Evolutionary conservation across 2,329 filamentous ascomycete species (phyloP).

Genomic region (Leptographium galeiforme): DNA sequence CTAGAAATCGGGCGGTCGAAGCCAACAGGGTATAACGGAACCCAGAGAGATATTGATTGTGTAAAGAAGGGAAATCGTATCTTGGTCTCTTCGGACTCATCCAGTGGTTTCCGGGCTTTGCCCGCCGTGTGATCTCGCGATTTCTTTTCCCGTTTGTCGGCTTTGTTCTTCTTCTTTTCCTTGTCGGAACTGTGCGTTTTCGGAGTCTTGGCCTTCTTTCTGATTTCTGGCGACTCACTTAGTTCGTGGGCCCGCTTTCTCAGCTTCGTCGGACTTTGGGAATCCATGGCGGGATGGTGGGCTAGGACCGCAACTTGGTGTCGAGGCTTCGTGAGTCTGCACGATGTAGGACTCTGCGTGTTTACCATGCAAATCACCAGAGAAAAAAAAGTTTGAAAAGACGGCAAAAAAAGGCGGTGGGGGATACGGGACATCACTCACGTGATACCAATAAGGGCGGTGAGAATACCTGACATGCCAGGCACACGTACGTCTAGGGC

Average conservation of each 20-base stretch:
- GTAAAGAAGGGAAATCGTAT: slow-evolving; percentile 58
- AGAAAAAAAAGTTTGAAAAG: slow-evolving; percentile 1
- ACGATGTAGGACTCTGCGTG: neutral
- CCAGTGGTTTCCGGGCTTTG: neutral
- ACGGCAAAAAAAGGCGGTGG: slow-evolving; percentile 6
- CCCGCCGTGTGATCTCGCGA: slow-evolving; percentile 1
- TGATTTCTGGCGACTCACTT: neutral
- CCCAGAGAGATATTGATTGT: slow-evolving; percentile 69
- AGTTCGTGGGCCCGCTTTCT: neutral
- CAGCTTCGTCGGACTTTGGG: neutral
- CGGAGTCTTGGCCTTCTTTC: slow-evolving; percentile 7
- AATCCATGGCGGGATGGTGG: slow-evolving; percentile 4
- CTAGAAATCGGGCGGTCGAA: slow-evolving; percentile 58
- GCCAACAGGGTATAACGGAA: slow-evolving; percentile 58
- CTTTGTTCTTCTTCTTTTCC: neutral
- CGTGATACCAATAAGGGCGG: neutral
- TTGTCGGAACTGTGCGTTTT: neutral
- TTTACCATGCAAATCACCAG: neutral
- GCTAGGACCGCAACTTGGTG: too few species aligned
- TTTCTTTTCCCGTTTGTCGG: neutral
- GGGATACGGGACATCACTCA: neutral
- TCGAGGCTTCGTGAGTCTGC: too few species aligned
- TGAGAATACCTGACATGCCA: too few species aligned
- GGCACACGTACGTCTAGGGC: too few species aligned
- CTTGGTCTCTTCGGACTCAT: neutral